These are phyloP conservation scores for Hygrophorus pudorinus DNA, from an alignment of 768 basidiomycete species.

Conservation along the genomic window DNA sequence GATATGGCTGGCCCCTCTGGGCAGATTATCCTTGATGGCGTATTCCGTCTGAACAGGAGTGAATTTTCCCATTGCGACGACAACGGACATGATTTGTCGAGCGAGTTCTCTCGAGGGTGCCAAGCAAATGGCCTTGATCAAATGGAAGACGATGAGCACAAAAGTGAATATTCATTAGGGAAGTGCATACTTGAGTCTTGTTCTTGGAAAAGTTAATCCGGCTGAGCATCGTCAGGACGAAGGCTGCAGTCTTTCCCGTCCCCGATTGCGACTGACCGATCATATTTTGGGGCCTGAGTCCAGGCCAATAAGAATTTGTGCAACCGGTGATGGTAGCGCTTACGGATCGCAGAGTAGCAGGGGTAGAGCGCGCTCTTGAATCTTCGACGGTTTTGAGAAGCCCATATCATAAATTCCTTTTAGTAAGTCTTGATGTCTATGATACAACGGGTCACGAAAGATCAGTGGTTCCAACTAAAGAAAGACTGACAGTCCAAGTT, in stretches of 20 bases:
- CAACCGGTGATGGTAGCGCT: slow-evolving; percentile 14
- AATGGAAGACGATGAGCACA: slow-evolving; percentile 1
- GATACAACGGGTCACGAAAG: neutral
- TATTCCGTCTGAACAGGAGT: slow-evolving; percentile 90
- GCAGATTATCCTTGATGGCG: slow-evolving; percentile 84
- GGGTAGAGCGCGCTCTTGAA: slow-evolving; percentile 94
- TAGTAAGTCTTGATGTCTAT: slow-evolving; percentile 74
- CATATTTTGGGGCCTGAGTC: slow-evolving; percentile 89
- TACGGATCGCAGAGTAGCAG: slow-evolving; percentile 86
- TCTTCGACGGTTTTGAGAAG: slow-evolving; percentile 97
- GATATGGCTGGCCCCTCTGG: slow-evolving; percentile 52
- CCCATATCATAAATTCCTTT: slow-evolving; percentile 94
- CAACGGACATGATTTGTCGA: slow-evolving; percentile 93
- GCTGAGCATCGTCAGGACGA: slow-evolving; percentile 94
- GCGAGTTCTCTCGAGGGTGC: slow-evolving; percentile 96
- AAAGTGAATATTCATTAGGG: neutral
- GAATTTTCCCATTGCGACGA: slow-evolving; percentile 91
- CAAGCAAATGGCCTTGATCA: slow-evolving; percentile 79
- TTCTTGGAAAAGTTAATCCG: slow-evolving; percentile 78
- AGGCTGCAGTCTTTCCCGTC: slow-evolving; percentile 98
- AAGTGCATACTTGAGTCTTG: slow-evolving; percentile 62
- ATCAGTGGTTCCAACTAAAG: neutral
- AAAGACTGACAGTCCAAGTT: slow-evolving; percentile 77
- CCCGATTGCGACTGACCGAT: slow-evolving; percentile 99
- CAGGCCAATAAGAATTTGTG: slow-evolving; percentile 1